Percentiles rank a stretch among this genome's conserved stretches.
phyloP scores from a whole-genome alignment of 129 eudicot species.

The Flaveria linearis region DNA sequence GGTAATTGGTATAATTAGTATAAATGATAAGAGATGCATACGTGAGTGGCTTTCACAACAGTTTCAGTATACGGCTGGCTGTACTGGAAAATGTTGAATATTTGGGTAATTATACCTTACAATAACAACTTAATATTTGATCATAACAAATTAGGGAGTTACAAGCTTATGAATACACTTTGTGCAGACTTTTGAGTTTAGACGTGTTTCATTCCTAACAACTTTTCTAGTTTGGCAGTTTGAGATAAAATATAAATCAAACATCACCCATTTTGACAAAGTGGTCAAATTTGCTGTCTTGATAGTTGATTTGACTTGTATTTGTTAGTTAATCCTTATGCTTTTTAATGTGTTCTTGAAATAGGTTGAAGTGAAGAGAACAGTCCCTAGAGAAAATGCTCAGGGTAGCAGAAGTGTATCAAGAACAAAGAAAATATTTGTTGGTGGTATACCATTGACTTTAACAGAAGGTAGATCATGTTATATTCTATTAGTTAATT shows the following conservation, averaged over 20 bases:
- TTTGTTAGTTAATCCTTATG: not conserved
- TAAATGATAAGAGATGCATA: not conserved
- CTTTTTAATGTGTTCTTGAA: conserved; percentile 4
- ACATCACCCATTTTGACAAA: not conserved
- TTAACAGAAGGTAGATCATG: conserved; percentile 61
- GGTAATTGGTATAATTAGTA: not conserved
- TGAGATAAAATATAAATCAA: not conserved
- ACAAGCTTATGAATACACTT: not conserved
- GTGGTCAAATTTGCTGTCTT: not conserved
- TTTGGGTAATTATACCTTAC: not conserved
- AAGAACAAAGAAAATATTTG: conserved; percentile 80
- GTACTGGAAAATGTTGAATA: not conserved
- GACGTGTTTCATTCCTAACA: not conserved
- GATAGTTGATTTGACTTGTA: not conserved
- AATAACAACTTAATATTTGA: not conserved
- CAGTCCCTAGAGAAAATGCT: conserved; percentile 81
- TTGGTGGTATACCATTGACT: conserved; percentile 80
- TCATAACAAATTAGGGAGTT: not conserved
- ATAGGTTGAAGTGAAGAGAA: conserved; percentile 92
- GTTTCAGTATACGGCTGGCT: not conserved
- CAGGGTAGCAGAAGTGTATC: conserved; percentile 62
- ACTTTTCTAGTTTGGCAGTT: not conserved
- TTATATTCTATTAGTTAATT: no score
- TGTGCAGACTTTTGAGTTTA: not conserved
- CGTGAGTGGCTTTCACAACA: not conserved